These are phyloP conservation scores for Malus hybrid DNA, from an alignment of 331 rosid genomes.

Conservation along the genomic window DNA sequence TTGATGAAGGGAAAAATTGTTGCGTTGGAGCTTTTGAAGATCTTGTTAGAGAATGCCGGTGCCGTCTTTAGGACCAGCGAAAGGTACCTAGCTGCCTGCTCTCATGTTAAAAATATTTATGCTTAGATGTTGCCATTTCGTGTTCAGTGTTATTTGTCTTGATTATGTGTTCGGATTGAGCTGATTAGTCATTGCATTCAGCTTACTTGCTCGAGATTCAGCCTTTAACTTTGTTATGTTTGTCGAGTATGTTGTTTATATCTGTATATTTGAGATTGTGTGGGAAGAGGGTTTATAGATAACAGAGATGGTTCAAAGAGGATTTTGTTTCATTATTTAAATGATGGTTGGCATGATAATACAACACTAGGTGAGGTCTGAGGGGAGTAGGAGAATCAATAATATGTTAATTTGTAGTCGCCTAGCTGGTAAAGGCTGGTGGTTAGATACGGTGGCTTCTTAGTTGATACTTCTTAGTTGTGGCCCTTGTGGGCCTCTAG, in stretches of 20 bases:
- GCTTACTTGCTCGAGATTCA: not conserved
- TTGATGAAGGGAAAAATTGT: slow-evolving; percentile 95
- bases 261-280: not conserved
- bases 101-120: not conserved
- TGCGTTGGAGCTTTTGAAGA: slow-evolving; percentile 89
- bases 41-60: slow-evolving; percentile 95
- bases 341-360: not conserved
- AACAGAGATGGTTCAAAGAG: not conserved
- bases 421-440: not conserved
- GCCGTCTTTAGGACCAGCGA: slow-evolving; percentile 98
- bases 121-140: not conserved
- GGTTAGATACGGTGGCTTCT: not conserved
- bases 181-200: not conserved
- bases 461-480: not conserved
- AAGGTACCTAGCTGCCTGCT: slow-evolving; percentile 41
- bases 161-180: not conserved
- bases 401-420: not conserved
- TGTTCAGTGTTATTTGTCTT: not conserved
- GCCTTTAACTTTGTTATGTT: not conserved
- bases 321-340: not conserved
- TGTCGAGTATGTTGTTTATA: not conserved
- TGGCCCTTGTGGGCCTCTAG: not conserved
- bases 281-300: not conserved
- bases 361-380: not conserved
- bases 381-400: not conserved